Conservation (phyloP, 2,329 filamentous ascomycete species). For the Colletotrichum aenigma region DNA sequence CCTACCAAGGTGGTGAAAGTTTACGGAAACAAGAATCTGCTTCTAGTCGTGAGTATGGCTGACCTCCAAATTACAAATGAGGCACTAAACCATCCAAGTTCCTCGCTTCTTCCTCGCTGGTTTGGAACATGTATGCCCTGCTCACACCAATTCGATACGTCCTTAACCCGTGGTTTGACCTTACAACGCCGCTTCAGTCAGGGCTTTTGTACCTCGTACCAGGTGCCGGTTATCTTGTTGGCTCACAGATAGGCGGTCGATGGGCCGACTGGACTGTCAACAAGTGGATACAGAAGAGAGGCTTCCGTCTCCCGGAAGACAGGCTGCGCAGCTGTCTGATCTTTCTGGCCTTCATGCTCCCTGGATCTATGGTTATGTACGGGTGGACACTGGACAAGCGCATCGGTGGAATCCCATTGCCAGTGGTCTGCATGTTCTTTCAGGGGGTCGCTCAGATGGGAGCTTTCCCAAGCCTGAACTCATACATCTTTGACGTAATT, state of each 20-base stretch:
- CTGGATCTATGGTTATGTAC: constrained; percentile 68
- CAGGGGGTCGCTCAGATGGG: constrained; percentile 78
- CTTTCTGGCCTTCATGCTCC: constrained; percentile 62
- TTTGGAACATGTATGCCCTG: constrained; percentile 74
- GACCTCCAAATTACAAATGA: no score
- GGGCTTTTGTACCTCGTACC: constrained; percentile 79
- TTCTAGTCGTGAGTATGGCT: constrained; percentile 47
- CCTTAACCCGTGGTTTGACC: constrained; percentile 74
- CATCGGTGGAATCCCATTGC: constrained; percentile 60
- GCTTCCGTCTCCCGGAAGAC: constrained; percentile 70
- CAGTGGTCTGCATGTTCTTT: constrained; percentile 75
- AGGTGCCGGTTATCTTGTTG: constrained; percentile 70
- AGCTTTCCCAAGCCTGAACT: constrained; percentile 77
- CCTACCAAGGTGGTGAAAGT: constrained; percentile 67
- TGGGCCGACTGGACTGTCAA: constrained; percentile 72
- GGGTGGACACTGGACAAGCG: constrained; percentile 55
- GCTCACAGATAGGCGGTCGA: constrained; percentile 74
- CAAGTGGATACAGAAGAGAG: constrained; percentile 65
- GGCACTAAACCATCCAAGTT: background rate
- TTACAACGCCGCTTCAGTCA: constrained; percentile 68
- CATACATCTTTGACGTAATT: constrained; percentile 85
- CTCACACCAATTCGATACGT: constrained; percentile 73
- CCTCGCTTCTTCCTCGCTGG: constrained; percentile 64
- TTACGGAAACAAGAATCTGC: constrained; percentile 72
- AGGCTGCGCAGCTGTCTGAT: constrained; percentile 63